Base-by-base conservation (phyloP, 805 yeast species). In the Ogataea paradorogensis region DNA sequence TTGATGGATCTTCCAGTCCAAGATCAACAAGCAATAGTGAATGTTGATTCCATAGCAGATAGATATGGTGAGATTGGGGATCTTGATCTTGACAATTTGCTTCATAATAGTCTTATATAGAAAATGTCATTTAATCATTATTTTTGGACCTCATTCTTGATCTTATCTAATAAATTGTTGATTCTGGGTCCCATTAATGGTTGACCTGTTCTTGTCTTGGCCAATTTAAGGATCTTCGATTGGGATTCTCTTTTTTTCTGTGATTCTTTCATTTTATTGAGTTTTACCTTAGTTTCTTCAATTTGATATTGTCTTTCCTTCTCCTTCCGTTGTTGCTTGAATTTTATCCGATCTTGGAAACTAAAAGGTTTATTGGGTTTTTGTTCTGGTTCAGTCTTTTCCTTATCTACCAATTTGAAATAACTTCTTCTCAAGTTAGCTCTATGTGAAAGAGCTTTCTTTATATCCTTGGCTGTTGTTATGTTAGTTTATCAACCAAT, bases 131-230 rank as follows among this genome's bases (percentile, higher is more conserved):
- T n/a, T n/a, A n/a, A 18, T 5, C 20, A 4, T 9, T 22, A 27
- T 14, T 21, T 27, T 37, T 22, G 33, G 31, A 42, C 45, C 47
- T 77, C 81, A 21, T 62, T 63, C 55, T 76, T 80, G 45, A 90
- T 85, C 61, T 88, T 86, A 38, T 84, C 93, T 34, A 90, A 69
- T 30, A 90, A 66, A 51, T 79, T 76, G 40, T 78, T 82, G 42
- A 90, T 86, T 61, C 95, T 76, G 11, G 96, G 95, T 0, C 88
- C 96, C 91, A 90, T 86, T 31, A 77, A 63, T 2, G 97, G 97
- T 60, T 90, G 98, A 0, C 98, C 98, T 3, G 67, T 57, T 52
- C 70, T 70, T 1, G 95, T 90, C 46, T 69, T 80, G 7, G 65
- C 50, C 42, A 73, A 69, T 7, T 70, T 64, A 36, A 81, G 50